phyloP scores from a whole-genome alignment of 768 basidiomycete genomes.

The Udeniomyces megalosporus region DNA sequence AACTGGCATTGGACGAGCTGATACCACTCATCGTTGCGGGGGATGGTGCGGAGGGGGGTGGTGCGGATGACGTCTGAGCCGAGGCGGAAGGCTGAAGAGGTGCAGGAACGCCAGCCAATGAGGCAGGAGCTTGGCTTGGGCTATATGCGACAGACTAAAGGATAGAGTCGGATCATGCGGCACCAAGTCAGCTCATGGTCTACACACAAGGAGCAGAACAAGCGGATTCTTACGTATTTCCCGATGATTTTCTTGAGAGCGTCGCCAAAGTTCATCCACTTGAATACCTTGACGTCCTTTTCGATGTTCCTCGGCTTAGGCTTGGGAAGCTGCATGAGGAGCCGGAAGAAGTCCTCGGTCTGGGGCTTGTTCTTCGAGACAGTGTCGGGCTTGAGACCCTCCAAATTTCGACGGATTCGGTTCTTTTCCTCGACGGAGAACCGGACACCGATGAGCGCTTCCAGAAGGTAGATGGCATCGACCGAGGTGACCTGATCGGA shows the following conservation, averaged over 20 bases:
- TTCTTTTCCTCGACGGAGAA: conserved; percentile 96
- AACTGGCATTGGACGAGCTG: too few species aligned
- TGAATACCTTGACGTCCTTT: conserved; percentile 60
- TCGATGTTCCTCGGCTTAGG: conserved; percentile 94
- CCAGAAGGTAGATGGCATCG: conserved; percentile 84
- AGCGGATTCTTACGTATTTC: conserved; percentile 14
- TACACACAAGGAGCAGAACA: neutral
- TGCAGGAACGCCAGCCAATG: too few species aligned
- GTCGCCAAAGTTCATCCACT: conserved; percentile 11
- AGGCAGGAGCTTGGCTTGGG: too few species aligned
- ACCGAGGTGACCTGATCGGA: conserved; percentile 69
- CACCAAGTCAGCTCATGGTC: too few species aligned
- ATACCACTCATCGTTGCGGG: too few species aligned
- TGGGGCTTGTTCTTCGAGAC: conserved; percentile 70
- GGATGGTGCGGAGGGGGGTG: too few species aligned
- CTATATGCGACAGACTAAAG: too few species aligned
- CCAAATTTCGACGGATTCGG: conserved; percentile 80
- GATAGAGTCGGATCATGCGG: too few species aligned
- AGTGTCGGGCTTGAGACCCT: conserved; percentile 78
- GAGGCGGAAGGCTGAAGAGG: too few species aligned
- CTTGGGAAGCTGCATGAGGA: conserved; percentile 88
- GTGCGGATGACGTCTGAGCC: too few species aligned
- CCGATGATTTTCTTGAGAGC: conserved; percentile 10
- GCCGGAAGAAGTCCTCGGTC: conserved; percentile 75
- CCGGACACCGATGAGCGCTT: conserved; percentile 53